Evolutionary conservation across 176 grass and related monocot species (phyloP).

Genomic region (Bolboschoenus planiculmis): DNA sequence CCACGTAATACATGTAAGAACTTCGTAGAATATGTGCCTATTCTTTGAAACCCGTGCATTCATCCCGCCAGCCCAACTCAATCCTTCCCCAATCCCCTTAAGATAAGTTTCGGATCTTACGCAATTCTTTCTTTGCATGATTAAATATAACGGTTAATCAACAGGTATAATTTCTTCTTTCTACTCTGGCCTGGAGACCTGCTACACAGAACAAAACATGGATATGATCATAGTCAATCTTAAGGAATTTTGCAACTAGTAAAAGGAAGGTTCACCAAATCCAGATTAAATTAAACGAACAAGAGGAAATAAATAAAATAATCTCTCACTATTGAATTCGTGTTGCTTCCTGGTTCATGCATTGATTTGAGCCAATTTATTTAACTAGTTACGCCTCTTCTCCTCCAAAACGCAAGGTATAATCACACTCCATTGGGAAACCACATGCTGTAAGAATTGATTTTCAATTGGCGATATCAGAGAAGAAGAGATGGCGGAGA

Average conservation of each 20-base stretch:
- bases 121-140: neutral
- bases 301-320: neutral
- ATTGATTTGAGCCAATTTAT: neutral
- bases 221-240: neutral
- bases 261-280: slow-evolving; percentile 17
- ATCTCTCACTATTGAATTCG: neutral
- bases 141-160: neutral
- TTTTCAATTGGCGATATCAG: slow-evolving; percentile 14
- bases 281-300: neutral
- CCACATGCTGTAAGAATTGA: neutral
- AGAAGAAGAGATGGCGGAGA: neutral
- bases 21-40: neutral
- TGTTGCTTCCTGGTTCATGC: neutral
- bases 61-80: slow-evolving; percentile 5
- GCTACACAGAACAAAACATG: neutral
- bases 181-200: neutral
- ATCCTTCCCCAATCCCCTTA: slow-evolving; percentile 8
- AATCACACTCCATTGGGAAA: neutral
- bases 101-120: neutral
- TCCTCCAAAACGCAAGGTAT: neutral
- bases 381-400: neutral
- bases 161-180: neutral
- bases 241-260: neutral
- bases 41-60: neutral
- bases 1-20: neutral